Conservation (phyloP, 495 filamentous ascomycete genomes). For the Daldinia decipiens region DNA sequence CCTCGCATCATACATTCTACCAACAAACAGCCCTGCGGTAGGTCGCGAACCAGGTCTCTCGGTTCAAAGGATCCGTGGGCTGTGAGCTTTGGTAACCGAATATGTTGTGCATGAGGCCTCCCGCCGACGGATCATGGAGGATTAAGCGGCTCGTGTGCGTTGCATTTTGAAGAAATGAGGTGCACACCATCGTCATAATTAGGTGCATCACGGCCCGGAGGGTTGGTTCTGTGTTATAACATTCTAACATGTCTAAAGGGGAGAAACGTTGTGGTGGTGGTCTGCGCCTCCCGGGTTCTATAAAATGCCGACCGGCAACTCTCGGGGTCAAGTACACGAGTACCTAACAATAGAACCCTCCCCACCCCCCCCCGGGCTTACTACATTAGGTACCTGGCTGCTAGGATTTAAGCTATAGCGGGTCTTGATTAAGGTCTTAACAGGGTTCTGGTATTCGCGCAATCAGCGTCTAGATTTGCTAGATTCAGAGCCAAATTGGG, state of each 20-base stretch:
- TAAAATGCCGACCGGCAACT: slow-evolving; percentile 28
- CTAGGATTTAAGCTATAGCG: slow-evolving; percentile 21
- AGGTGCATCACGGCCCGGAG: not conserved
- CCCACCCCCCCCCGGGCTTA: not conserved
- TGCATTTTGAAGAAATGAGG: slow-evolving; percentile 25
- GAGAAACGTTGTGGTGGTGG: slow-evolving; percentile 8
- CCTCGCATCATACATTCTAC: slow-evolving; percentile 10
- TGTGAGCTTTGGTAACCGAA: slow-evolving; percentile 10
- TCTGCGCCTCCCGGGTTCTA: slow-evolving; percentile 23
- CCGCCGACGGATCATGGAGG: slow-evolving; percentile 19
- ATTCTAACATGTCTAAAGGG: not conserved
- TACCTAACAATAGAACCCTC: not conserved
- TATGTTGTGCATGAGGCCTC: slow-evolving; percentile 44
- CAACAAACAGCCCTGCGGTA: slow-evolving; percentile 34
- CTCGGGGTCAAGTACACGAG: slow-evolving; percentile 17
- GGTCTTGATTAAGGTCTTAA: slow-evolving; percentile 27
- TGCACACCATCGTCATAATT: slow-evolving; percentile 19
- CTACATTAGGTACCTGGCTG: too few species aligned
- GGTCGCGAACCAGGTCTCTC: slow-evolving; percentile 22
- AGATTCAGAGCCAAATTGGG: slow-evolving; percentile 38
- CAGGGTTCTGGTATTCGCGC: slow-evolving; percentile 7
- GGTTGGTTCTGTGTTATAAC: not conserved
- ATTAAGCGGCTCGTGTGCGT: slow-evolving; percentile 14
- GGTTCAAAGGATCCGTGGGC: slow-evolving; percentile 19
- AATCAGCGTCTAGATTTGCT: slow-evolving; percentile 38